Base-by-base conservation (phyloP, 345 rosid genomes). In the Lepidium didymum region DNA sequence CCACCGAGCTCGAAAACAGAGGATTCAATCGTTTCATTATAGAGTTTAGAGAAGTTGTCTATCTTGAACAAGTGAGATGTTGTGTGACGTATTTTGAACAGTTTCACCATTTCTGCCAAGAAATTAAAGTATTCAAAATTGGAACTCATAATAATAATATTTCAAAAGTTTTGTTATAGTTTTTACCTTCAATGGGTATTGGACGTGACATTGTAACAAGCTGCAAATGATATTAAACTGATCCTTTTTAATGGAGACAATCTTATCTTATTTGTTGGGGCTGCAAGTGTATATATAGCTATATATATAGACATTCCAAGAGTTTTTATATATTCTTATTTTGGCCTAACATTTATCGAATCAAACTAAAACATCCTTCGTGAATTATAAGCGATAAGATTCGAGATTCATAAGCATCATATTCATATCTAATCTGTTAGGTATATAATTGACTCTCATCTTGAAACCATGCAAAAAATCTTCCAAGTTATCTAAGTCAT, bases 61-160 rank as follows among this genome's bases (percentile, higher is more conserved):
- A 84, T 70, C 72, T 82, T 75, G 15, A 82, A 69, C 15, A 51
- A 53, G 44, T 71, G 72, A n/a, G 67, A 33, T 56, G 45, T 21
- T 59, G 5, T 40, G 61, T 73, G 49, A 13, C 1, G 7, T 65
- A 4, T 5, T 59, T 66, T 66, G 62, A 57, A 73, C 12, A 0
- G 1, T 11, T 8, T 59, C 35, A 73, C 49, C 58, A 66, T 56
- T 10, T 56, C 76, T 72, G 37, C 31, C 1, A 41, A 18, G 3
- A 35, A 62, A 11, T 36, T 8, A 46, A 5, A 45, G 7, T 5
- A 31, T 41, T 21, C 13, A 42, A 23, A 13, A 12, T 12, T 10
- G 56, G 3, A 56, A 70, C n/a, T 47, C 31, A 10, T 56, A 5
- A 18, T 34, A 9, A 21, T 53, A 47, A 1, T 11, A 13, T 3